Evolutionary conservation across 1,284 basidiomycete species (phyloP).

Genomic region (Gomphus bonarii): DNA sequence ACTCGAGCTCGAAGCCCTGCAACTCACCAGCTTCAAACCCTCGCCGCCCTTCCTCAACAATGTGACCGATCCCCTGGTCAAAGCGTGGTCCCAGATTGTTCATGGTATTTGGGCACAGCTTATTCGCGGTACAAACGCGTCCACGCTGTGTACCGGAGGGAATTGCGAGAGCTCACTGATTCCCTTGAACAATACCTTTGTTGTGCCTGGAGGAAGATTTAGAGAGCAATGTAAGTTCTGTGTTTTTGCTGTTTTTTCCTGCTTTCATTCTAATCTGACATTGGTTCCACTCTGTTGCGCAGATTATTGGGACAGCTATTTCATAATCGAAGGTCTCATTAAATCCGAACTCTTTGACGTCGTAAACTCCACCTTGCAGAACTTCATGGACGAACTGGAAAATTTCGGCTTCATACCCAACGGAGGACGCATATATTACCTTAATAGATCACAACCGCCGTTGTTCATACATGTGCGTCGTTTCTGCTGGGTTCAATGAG

Average conservation of each 20-base stretch:
- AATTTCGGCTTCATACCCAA: constrained; percentile 85
- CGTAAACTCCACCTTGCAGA: constrained; percentile 70
- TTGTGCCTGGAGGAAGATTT: constrained; percentile 77
- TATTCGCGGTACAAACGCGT: constrained; percentile 63
- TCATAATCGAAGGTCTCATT: constrained; percentile 80
- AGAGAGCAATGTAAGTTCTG: constrained; percentile 45
- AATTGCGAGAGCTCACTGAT: constrained; percentile 77
- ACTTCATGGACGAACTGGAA: constrained; percentile 89
- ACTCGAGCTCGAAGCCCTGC: constrained; percentile 61
- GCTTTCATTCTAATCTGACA: not conserved
- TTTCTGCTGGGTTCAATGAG: not conserved
- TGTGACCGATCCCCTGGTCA: constrained; percentile 60
- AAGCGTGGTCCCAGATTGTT: constrained; percentile 68
- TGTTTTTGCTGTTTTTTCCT: not conserved
- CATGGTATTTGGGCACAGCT: constrained; percentile 78
- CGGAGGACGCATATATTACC: constrained; percentile 78
- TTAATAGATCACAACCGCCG: constrained; percentile 86
- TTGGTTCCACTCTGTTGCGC: not conserved
- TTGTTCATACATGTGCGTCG: constrained; percentile 63
- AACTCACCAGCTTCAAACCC: constrained; percentile 51
- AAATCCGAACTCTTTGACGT: constrained; percentile 66
- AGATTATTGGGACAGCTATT: constrained; percentile 82
- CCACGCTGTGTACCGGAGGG: constrained; percentile 52
- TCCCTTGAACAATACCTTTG: constrained; percentile 83
- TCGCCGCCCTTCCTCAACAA: constrained; percentile 64